Evolutionary conservation across 441 rosid species (phyloP).

Genomic region (Gossypium davidsonii): DNA sequence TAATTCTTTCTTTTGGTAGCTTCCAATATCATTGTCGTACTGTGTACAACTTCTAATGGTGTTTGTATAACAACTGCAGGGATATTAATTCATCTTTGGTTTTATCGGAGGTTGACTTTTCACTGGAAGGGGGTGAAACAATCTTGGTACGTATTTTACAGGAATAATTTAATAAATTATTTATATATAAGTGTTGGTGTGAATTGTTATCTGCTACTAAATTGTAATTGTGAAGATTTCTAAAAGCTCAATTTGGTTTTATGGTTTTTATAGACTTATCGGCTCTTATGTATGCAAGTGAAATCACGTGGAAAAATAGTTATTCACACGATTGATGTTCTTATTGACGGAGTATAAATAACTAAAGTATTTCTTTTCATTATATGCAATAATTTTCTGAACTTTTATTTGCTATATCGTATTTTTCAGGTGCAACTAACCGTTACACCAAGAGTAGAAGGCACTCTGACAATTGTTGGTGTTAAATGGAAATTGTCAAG

Average conservation of each 20-base stretch:
- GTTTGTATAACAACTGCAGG: constrained; percentile 36
- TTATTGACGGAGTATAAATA: neutral
- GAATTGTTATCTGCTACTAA: neutral
- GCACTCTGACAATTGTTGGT: constrained; percentile 78
- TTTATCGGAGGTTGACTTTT: constrained; percentile 63
- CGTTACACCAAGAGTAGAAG: constrained; percentile 83
- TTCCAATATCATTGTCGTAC: neutral
- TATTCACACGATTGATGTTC: constrained; percentile 3
- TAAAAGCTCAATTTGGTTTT: neutral
- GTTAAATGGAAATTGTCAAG: constrained; percentile 91
- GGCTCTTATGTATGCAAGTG: neutral
- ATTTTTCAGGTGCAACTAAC: constrained; percentile 69
- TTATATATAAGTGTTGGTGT: neutral
- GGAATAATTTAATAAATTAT: constrained; percentile 1
- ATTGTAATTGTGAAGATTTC: neutral
- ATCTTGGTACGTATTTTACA: constrained; percentile 52
- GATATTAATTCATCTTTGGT: constrained; percentile 42
- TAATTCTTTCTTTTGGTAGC: neutral
- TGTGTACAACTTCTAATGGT: constrained; percentile 13
- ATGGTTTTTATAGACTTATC: neutral
- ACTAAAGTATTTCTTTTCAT: neutral
- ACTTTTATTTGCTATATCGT: constrained; percentile 2
- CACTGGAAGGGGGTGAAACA: constrained; percentile 57
- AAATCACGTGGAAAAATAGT: neutral
- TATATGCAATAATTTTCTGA: constrained; percentile 4